A percentile compares a stretch with the other conserved stretches of the same genome.
These are phyloP conservation scores for Gryganskiella cystojenkinii DNA, from an alignment of 192 early-diverging fungal genomes.

Conservation along the genomic window DNA sequence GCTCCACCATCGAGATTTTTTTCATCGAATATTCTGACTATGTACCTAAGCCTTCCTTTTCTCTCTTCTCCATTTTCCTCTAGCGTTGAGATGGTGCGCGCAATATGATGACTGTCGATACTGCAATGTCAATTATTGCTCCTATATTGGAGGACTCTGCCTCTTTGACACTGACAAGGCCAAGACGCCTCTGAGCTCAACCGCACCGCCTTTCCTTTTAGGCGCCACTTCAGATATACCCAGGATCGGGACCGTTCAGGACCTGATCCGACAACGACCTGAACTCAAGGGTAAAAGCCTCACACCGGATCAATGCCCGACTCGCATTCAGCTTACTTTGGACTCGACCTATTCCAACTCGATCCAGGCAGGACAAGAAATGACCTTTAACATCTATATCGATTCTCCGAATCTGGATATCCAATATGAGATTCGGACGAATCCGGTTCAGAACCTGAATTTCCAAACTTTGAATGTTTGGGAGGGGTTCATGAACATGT, in stretches of 20 bases:
- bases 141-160: conserved; percentile 46
- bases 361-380: conserved; percentile 17
- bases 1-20: too few species aligned
- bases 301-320: conserved; percentile 10
- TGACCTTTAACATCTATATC: conserved; percentile 44
- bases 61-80: neutral
- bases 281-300: conserved; percentile 5
- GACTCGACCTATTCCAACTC: neutral
- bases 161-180: conserved; percentile 53
- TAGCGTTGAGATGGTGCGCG: conserved; percentile 50
- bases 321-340: conserved; percentile 3
- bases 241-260: conserved; percentile 26
- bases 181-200: conserved; percentile 3
- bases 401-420: conserved; percentile 29
- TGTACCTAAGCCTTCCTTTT: neutral
- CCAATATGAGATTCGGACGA: conserved; percentile 26
- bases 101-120: conserved; percentile 49
- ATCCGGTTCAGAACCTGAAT: neutral
- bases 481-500: conserved; percentile 56
- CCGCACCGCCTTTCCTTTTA: conserved; percentile 14
- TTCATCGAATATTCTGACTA: too few species aligned
- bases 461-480: conserved; percentile 40
- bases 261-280: conserved; percentile 21
- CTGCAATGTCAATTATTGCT: conserved; percentile 44
- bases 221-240: conserved; percentile 23